phyloP scores from a whole-genome alignment of 2,329 filamentous ascomycete species.

The Cercospora sojina region DNA sequence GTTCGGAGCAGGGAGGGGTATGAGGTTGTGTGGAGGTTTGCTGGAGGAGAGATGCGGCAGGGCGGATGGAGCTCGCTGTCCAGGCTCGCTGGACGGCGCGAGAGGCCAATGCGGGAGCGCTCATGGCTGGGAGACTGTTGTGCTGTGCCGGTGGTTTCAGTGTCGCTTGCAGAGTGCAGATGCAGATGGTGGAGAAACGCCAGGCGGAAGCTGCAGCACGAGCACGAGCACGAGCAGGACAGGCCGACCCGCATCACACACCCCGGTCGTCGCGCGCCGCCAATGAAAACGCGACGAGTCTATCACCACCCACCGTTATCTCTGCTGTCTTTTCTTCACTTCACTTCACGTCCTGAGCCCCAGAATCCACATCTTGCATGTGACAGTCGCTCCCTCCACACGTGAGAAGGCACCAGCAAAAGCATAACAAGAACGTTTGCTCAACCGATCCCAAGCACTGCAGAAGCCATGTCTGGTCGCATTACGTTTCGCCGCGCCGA shows the following conservation, averaged over 20 bases:
- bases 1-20: conserved; percentile 3
- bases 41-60: conserved; percentile 22
- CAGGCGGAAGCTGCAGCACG: not conserved
- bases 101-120: conserved; percentile 16
- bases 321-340: conserved; percentile 1
- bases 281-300: conserved; percentile 11
- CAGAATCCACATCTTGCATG: conserved; percentile 3
- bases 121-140: conserved; percentile 4
- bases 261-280: conserved; percentile 2
- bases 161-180: not conserved
- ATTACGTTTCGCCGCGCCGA: not conserved
- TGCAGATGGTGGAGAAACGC: not conserved
- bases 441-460: not conserved
- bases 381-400: not conserved
- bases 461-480: conserved; percentile 3
- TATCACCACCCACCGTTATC: not conserved
- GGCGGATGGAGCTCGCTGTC: conserved; percentile 34
- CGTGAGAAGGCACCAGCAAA: not conserved
- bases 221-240: not conserved
- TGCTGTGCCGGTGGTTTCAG: not conserved
- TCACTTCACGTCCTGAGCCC: not conserved
- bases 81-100: conserved; percentile 42
- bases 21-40: conserved; percentile 15
- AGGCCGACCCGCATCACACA: not conserved
- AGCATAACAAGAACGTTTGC: not conserved